Conservation (phyloP, 2,329 filamentous ascomycete genomes). For the Paecilomyces dactylethromorphus region DNA sequence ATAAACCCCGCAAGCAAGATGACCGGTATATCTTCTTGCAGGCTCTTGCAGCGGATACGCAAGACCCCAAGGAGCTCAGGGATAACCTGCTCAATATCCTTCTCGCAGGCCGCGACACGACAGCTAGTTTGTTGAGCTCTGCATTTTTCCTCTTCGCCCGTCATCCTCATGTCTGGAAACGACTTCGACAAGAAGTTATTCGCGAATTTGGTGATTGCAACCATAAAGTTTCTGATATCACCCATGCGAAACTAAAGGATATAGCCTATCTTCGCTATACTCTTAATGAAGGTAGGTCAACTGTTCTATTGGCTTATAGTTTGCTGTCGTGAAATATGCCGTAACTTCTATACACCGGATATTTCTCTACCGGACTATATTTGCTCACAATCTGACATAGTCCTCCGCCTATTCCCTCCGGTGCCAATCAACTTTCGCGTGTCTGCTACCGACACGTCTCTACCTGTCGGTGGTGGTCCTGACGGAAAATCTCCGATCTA, state of each 20-base stretch:
- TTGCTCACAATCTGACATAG: constrained; percentile 9
- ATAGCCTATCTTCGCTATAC: constrained; percentile 34
- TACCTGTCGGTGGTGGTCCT: constrained; percentile 52
- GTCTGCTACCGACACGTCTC: constrained; percentile 35
- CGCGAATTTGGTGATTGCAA: constrained; percentile 37
- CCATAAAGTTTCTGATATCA: constrained; percentile 30
- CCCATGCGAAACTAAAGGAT: constrained; percentile 37
- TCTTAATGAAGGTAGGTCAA: constrained; percentile 27
- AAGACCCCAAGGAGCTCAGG: constrained; percentile 40
- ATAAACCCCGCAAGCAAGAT: constrained; percentile 21
- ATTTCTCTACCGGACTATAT: no score
- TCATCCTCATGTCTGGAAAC: constrained; percentile 27
- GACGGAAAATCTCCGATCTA: constrained; percentile 55
- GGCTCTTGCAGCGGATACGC: constrained; percentile 40
- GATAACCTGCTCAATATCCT: constrained; percentile 47
- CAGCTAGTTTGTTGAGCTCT: constrained; percentile 38
- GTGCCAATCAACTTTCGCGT: constrained; percentile 41
- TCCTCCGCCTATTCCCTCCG: constrained; percentile 37
- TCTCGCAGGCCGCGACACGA: constrained; percentile 49
- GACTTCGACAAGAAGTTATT: constrained; percentile 28
- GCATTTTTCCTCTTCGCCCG: constrained; percentile 43
- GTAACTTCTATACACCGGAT: neutral
- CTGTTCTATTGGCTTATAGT: neutral
- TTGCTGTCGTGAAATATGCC: neutral
- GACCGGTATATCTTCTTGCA: constrained; percentile 45